A percentile compares a stretch with the other conserved stretches of the same genome.
phyloP scores from a whole-genome alignment of 257 asterid species.

The Perilla frutescens region DNA sequence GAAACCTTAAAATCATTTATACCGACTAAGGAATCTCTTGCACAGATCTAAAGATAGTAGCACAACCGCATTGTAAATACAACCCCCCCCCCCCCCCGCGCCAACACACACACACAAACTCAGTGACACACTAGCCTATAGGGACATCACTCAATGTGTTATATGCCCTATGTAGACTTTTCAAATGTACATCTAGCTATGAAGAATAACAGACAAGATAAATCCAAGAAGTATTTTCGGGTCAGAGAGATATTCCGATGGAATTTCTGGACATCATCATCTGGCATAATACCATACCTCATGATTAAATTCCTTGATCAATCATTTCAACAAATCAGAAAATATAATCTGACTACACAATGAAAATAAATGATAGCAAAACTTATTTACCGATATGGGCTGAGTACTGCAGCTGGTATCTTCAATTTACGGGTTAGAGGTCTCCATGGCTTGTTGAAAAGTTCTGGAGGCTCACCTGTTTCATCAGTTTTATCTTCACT shows the following conservation, averaged over 20 bases:
- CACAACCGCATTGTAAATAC: neutral
- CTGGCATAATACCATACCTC: too few relatives aligned
- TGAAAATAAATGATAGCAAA: neutral
- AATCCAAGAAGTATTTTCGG: neutral
- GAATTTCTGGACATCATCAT: too few relatives aligned
- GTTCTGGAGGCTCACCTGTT: conserved; percentile 61
- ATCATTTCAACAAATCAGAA: conserved; percentile 6
- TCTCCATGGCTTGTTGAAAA: conserved; percentile 82
- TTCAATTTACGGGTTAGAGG: conserved; percentile 86
- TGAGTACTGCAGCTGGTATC: conserved; percentile 78
- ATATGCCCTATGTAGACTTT: neutral
- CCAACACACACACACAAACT: neutral
- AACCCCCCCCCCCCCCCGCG: too few relatives aligned
- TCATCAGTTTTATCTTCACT: conserved; percentile 53
- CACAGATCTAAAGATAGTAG: neutral
- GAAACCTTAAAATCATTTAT: neutral
- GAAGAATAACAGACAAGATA: conserved; percentile 10
- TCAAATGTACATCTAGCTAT: neutral
- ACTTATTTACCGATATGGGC: conserved; percentile 70
- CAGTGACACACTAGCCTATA: neutral
- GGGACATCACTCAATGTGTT: conserved; percentile 11
- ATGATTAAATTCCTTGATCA: neutral
- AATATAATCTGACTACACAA: too few relatives aligned
- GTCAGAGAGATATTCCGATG: too few relatives aligned
- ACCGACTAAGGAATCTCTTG: neutral